Percentiles rank a stretch among this genome's conserved stretches.
Evolutionary conservation across 192 early-diverging fungal species (phyloP).

Genomic region (Entomortierella parvispora): DNA sequence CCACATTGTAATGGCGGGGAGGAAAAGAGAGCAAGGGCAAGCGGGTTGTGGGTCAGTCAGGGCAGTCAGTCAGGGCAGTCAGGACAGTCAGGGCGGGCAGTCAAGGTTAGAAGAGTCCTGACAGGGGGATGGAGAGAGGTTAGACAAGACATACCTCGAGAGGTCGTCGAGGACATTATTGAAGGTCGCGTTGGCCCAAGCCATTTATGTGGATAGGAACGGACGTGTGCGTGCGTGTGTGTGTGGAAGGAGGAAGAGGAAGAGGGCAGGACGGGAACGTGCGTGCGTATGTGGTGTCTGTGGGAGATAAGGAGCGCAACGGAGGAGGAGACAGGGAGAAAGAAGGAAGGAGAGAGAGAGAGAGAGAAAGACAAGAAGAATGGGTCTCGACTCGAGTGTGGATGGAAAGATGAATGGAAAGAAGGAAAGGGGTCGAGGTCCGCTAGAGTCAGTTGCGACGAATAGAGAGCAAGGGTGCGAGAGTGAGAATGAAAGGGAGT

Average conservation of each 20-base stretch:
- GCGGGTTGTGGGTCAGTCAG: too few species aligned
- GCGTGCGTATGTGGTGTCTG: not conserved
- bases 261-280: not conserved
- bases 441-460: too few species aligned
- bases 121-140: too few species aligned
- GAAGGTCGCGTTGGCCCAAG: conserved; percentile 75
- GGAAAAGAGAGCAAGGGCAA: too few species aligned
- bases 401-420: too few species aligned
- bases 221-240: conserved; percentile 2
- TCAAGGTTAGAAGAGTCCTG: too few species aligned
- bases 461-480: too few species aligned
- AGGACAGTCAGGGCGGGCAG: not conserved
- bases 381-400: too few species aligned
- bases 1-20: not conserved
- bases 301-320: not conserved
- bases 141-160: conserved; percentile 84
- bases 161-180: conserved; percentile 90
- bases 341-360: not conserved
- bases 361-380: not conserved
- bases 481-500: too few species aligned
- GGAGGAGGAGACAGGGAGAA: not conserved
- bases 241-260: not conserved
- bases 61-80: not conserved
- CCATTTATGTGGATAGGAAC: conserved; percentile 38
- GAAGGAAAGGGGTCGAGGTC: too few species aligned